Evolutionary conservation across 2,329 filamentous ascomycete genomes (phyloP).

Genomic region (Tricladium varicosporioides): DNA sequence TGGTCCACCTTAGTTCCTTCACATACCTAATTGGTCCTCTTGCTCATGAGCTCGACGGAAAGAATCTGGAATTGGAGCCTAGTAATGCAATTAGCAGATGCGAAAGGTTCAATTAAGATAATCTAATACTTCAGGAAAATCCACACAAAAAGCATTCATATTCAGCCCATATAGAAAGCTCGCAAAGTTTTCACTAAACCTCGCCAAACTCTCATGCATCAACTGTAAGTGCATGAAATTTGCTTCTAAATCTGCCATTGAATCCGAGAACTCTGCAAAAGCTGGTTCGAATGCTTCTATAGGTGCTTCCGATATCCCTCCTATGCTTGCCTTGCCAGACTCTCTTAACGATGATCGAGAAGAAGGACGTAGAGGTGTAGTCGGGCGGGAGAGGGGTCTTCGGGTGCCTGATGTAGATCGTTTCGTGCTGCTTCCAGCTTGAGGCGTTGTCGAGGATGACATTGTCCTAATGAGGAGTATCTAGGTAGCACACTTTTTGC

Average conservation of each 20-base stretch:
- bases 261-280: slow-evolving; percentile 90
- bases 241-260: slow-evolving; percentile 91
- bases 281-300: slow-evolving; percentile 83
- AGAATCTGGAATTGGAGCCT: slow-evolving; percentile 82
- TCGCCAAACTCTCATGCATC: slow-evolving; percentile 90
- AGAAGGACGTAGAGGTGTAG: slow-evolving; percentile 85
- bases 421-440: slow-evolving; percentile 27
- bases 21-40: slow-evolving; percentile 47
- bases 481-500: too few relatives aligned
- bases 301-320: slow-evolving; percentile 58
- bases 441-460: slow-evolving; percentile 30
- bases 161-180: slow-evolving; percentile 94
- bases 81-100: slow-evolving; percentile 4
- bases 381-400: slow-evolving; percentile 56
- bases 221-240: slow-evolving; percentile 97
- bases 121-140: slow-evolving; percentile 84
- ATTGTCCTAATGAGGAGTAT: too few relatives aligned
- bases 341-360: slow-evolving; percentile 84
- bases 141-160: slow-evolving; percentile 98
- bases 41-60: slow-evolving; percentile 66
- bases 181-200: slow-evolving; percentile 95
- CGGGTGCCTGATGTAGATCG: slow-evolving; percentile 28
- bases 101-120: not conserved
- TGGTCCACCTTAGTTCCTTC: not conserved
- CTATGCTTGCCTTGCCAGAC: slow-evolving; percentile 55